Conservation (phyloP, 2,329 filamentous ascomycete species). For the Aspergillus tamarii region DNA sequence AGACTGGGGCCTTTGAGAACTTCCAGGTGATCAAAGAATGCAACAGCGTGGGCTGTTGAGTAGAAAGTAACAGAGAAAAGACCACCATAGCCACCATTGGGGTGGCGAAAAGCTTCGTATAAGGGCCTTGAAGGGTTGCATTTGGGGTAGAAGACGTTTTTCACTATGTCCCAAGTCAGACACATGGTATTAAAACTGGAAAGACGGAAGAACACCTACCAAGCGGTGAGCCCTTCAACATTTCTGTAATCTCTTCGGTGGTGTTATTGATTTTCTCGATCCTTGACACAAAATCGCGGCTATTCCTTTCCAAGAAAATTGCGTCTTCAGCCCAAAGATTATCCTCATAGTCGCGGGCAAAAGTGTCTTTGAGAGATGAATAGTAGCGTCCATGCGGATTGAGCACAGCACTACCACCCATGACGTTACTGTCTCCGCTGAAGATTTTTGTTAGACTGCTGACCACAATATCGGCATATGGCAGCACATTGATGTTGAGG, state of each 20-base stretch:
- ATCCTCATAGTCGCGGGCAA: conserved; percentile 74
- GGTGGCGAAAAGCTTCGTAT: conserved; percentile 78
- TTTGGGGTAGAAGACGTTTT: conserved; percentile 85
- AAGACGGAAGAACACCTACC: conserved; percentile 39
- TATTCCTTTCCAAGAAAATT: conserved; percentile 95
- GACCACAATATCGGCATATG: conserved; percentile 86
- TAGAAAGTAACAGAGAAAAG: conserved; percentile 84
- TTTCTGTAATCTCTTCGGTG: conserved; percentile 77
- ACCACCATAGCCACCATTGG: conserved; percentile 83
- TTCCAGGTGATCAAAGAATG: conserved; percentile 83
- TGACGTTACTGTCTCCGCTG: conserved; percentile 96
- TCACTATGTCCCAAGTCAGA: conserved; percentile 59
- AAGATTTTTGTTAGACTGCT: conserved; percentile 97
- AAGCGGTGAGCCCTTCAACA: conserved; percentile 63
- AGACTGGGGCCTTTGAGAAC: conserved; percentile 93
- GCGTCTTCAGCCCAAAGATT: conserved; percentile 93
- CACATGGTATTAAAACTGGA: not conserved
- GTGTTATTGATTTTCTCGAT: conserved; percentile 85
- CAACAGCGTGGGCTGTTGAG: conserved; percentile 68
- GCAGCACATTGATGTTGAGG: conserved; percentile 90
- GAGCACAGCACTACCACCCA: conserved; percentile 77
- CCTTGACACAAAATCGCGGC: conserved; percentile 81
- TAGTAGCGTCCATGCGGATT: conserved; percentile 75
- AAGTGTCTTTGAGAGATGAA: conserved; percentile 65
- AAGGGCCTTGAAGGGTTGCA: conserved; percentile 67